Evolutionary conservation across 2,329 filamentous ascomycete species (phyloP).

Genomic region (Esteya vermicola): DNA sequence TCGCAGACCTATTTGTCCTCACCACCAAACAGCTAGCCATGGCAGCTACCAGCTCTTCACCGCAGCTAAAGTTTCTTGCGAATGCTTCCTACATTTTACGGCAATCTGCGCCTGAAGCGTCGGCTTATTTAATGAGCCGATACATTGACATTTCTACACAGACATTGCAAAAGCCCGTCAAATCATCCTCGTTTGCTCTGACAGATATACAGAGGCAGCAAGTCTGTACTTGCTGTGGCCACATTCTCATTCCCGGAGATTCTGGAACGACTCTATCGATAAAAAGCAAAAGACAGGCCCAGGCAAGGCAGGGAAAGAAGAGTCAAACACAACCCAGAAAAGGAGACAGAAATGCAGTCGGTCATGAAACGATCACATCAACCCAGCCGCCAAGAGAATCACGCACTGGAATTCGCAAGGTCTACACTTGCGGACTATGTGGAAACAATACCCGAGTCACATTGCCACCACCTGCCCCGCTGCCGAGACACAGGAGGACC

Average conservation of each 20-base stretch:
- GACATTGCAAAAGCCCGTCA: slow-evolving; percentile 12
- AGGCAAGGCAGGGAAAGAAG: slow-evolving; percentile 16
- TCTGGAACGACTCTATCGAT: slow-evolving; percentile 24
- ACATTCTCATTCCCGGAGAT: slow-evolving; percentile 41
- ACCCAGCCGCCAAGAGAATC: not conserved
- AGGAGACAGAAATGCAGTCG: not conserved
- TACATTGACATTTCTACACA: slow-evolving; percentile 34
- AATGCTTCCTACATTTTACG: slow-evolving; percentile 45
- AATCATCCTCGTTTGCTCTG: slow-evolving; percentile 20
- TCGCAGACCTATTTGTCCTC: too few relatives aligned
- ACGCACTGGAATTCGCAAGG: slow-evolving; percentile 20
- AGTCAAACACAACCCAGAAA: not conserved
- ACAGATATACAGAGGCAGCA: slow-evolving; percentile 37
- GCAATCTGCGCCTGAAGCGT: slow-evolving; percentile 36
- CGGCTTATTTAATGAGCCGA: slow-evolving; percentile 43
- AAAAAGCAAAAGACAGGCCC: slow-evolving; percentile 12
- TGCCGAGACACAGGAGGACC: slow-evolving; percentile 4
- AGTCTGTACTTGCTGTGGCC: slow-evolving; percentile 45
- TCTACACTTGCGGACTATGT: slow-evolving; percentile 31
- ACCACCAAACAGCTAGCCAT: not conserved
- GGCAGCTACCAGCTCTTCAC: not conserved
- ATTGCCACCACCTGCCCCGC: slow-evolving; percentile 22
- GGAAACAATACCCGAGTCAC: slow-evolving; percentile 25
- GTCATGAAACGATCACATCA: not conserved
- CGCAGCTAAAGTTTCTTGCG: slow-evolving; percentile 31